Evolutionary conservation across 495 filamentous ascomycete species (phyloP).

Genomic region (Aspergillus cristatus): DNA sequence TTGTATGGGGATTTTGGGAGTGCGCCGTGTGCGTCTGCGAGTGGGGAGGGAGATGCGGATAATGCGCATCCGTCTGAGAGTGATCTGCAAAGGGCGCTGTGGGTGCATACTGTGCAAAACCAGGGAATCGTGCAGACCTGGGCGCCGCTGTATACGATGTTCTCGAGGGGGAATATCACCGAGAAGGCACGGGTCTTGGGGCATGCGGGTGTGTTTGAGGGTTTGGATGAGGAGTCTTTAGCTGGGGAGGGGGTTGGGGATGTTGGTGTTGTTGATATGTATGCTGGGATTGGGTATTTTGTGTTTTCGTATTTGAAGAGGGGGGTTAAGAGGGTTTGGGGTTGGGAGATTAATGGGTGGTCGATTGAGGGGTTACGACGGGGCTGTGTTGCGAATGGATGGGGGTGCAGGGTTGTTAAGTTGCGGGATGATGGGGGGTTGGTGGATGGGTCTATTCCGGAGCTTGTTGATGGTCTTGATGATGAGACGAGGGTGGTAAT

Average conservation of each 20-base stretch:
- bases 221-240: slow-evolving; percentile 19
- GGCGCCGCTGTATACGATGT: slow-evolving; percentile 88
- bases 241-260: slow-evolving; percentile 17
- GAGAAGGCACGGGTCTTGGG: slow-evolving; percentile 71
- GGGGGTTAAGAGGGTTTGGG: slow-evolving; percentile 61
- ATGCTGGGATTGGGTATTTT: slow-evolving; percentile 91
- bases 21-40: neutral
- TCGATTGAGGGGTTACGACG: slow-evolving; percentile 70
- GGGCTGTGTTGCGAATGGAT: slow-evolving; percentile 61
- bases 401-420: slow-evolving; percentile 43
- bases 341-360: slow-evolving; percentile 88
- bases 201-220: slow-evolving; percentile 18
- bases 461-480: slow-evolving; percentile 17
- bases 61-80: slow-evolving; percentile 16
- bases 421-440: slow-evolving; percentile 19
- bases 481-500: slow-evolving; percentile 44
- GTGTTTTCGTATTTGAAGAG: slow-evolving; percentile 66
- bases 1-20: slow-evolving; percentile 60
- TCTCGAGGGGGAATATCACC: slow-evolving; percentile 76
- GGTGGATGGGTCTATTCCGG: slow-evolving; percentile 14
- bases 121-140: slow-evolving; percentile 77
- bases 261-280: slow-evolving; percentile 65
- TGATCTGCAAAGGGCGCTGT: slow-evolving; percentile 59
- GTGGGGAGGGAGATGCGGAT: slow-evolving; percentile 5
- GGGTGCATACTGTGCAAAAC: slow-evolving; percentile 61